phyloP scores from a whole-genome alignment of 305 asterid species.

The Coffea humblotiana region DNA sequence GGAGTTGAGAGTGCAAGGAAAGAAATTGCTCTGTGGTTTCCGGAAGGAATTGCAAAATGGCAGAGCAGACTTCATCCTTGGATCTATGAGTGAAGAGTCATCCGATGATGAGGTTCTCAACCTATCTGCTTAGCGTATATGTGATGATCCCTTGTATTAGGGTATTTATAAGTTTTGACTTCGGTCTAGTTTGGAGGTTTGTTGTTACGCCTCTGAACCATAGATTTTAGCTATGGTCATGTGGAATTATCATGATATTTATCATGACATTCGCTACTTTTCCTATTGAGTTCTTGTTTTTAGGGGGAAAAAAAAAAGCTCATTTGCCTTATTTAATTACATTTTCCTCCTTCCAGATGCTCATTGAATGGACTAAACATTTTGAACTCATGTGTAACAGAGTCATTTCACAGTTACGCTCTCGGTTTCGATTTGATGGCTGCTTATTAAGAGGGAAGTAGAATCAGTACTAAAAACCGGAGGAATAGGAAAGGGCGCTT shows the following conservation, averaged over 20 bases:
- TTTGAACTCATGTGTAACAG: no score
- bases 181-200: not conserved
- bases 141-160: not conserved
- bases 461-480: no score
- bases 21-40: constrained; percentile 94
- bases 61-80: constrained; percentile 76
- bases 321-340: no score
- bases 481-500: no score
- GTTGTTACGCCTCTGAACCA: not conserved
- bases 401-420: no score
- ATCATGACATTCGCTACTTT: not conserved
- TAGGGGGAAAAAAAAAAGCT: no score
- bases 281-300: not conserved
- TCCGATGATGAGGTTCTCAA: not conserved
- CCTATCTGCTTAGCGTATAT: not conserved
- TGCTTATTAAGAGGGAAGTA: no score
- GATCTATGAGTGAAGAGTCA: constrained; percentile 55
- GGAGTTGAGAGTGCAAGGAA: constrained; percentile 85
- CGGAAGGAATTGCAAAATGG: constrained; percentile 81
- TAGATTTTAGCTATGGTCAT: not conserved
- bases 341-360: no score
- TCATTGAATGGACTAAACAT: no score
- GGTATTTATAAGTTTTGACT: not conserved
- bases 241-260: not conserved
- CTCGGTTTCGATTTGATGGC: no score